Conservation (phyloP, 495 filamentous ascomycete genomes). For the Penicillium lividum region DNA sequence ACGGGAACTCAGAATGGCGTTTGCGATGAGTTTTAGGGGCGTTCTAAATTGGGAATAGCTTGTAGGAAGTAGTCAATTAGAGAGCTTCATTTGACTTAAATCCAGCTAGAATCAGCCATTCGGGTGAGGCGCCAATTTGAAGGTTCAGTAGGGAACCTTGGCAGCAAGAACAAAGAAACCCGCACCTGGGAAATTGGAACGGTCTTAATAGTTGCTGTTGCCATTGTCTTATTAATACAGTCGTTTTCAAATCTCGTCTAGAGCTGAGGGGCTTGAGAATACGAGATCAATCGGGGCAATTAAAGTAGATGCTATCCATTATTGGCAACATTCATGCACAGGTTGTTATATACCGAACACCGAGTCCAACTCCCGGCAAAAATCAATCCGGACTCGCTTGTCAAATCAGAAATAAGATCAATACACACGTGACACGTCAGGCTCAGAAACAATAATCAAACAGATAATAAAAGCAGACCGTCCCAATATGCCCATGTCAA, state of each 20-base stretch:
- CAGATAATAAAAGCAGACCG: slow-evolving; percentile 17
- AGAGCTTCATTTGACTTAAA: background rate
- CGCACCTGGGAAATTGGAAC: background rate
- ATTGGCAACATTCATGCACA: slow-evolving; percentile 18
- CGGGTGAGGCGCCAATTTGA: background rate
- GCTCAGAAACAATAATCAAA: slow-evolving; percentile 28
- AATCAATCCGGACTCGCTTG: slow-evolving; percentile 19
- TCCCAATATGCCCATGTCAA: slow-evolving; percentile 23
- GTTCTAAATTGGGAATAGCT: background rate
- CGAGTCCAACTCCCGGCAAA: slow-evolving; percentile 20
- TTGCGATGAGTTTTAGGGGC: background rate
- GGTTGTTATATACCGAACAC: slow-evolving; percentile 28
- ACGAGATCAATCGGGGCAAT: background rate
- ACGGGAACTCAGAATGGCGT: too few relatives aligned
- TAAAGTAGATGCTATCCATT: slow-evolving; percentile 6
- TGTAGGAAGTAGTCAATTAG: background rate
- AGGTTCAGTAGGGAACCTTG: background rate
- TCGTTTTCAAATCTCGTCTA: too few relatives aligned
- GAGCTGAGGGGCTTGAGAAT: too few relatives aligned
- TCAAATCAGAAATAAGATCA: slow-evolving; percentile 23
- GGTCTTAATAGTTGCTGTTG: background rate
- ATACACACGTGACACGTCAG: slow-evolving; percentile 37
- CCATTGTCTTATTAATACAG: background rate
- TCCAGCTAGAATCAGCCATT: background rate
- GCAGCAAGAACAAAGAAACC: background rate